Evolutionary conservation across 805 yeast species (phyloP).

Genomic region (Hanseniaspora occidentalis): DNA sequence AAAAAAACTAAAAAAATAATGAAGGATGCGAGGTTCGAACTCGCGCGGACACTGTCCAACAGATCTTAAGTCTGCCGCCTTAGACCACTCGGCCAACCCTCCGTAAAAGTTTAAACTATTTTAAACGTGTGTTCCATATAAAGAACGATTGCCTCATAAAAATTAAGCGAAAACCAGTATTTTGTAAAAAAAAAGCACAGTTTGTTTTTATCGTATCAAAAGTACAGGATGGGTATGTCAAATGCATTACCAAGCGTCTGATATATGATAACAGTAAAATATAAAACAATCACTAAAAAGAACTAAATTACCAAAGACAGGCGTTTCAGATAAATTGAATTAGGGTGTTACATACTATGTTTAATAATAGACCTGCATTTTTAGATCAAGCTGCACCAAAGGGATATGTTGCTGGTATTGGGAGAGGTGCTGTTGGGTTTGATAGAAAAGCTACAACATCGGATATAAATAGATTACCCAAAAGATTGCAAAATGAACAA

Average conservation of each 20-base stretch:
- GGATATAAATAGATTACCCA: slow-evolving; percentile 21
- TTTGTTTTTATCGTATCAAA: background rate
- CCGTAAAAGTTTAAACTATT: slow-evolving; percentile 10
- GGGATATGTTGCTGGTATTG: slow-evolving; percentile 85
- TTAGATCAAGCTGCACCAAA: slow-evolving; percentile 78
- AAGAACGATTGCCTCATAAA: background rate
- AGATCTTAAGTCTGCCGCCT: slow-evolving; percentile 24
- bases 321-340: background rate
- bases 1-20: slow-evolving; percentile 10
- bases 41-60: slow-evolving; percentile 24
- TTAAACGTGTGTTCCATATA: too few relatives aligned
- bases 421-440: slow-evolving; percentile 92
- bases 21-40: slow-evolving; percentile 27
- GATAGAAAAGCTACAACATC: slow-evolving; percentile 60
- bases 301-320: background rate
- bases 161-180: background rate
- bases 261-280: background rate
- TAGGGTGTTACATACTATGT: slow-evolving; percentile 1
- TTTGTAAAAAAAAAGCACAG: background rate
- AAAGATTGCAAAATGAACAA: slow-evolving; percentile 15
- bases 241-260: background rate
- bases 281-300: background rate
- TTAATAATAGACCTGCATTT: slow-evolving; percentile 44
- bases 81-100: slow-evolving; percentile 25
- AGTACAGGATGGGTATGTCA: background rate